phyloP scores from a whole-genome alignment of 2,329 filamentous ascomycete genomes.

The Colletotrichum camelliae region DNA sequence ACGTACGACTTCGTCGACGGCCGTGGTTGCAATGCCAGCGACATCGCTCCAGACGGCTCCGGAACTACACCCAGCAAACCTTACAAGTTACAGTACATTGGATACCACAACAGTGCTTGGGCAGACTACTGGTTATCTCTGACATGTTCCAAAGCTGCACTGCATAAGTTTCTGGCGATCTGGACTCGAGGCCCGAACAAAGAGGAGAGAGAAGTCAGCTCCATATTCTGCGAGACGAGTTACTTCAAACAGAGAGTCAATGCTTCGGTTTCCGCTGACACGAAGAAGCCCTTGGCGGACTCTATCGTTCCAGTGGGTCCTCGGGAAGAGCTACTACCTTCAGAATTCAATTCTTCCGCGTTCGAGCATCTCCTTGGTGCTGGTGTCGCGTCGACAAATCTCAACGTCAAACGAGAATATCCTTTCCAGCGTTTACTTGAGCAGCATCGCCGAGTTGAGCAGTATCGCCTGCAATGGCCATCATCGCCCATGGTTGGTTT shows the following conservation, averaged over 20 bases:
- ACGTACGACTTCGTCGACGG: constrained; percentile 44
- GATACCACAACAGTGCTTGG: constrained; percentile 40
- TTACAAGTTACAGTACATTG: constrained; percentile 45
- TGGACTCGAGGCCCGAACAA: no score
- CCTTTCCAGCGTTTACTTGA: constrained; percentile 33
- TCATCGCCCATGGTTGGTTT: no score
- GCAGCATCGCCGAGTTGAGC: constrained; percentile 24
- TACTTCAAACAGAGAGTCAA: constrained; percentile 53
- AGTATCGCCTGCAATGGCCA: no score
- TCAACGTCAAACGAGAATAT: no score
- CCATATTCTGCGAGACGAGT: constrained; percentile 44
- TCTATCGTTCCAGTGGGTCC: constrained; percentile 11
- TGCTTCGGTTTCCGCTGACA: constrained; percentile 36
- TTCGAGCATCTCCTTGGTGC: constrained; percentile 38
- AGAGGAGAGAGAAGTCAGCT: no score
- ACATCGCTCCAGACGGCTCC: constrained; percentile 8
- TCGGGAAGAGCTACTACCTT: no score
- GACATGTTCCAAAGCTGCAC: constrained; percentile 33
- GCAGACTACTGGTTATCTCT: constrained; percentile 34
- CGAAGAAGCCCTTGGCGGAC: constrained; percentile 3
- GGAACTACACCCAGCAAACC: background rate
- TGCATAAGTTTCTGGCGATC: constrained; percentile 43
- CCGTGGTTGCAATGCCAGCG: constrained; percentile 37
- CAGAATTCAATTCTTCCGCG: constrained; percentile 40
- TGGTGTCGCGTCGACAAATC: constrained; percentile 25